Conservation (phyloP, 805 yeast species). For the Tetrapisispora pingtungensis region DNA sequence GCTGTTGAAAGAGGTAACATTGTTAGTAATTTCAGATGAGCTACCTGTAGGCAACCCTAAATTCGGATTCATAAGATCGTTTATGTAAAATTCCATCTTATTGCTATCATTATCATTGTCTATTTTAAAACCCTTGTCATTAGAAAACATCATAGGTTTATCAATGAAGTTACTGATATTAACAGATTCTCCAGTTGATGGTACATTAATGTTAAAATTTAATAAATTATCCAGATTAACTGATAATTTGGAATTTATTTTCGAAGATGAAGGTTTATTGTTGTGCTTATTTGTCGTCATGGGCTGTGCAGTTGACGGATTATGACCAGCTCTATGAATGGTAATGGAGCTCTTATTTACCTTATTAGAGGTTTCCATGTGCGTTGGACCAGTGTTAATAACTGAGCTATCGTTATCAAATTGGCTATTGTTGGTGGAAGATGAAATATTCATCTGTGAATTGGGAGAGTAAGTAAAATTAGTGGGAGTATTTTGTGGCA, state of each 20-base stretch:
- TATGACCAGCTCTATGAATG: not conserved
- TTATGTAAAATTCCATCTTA: slow-evolving; percentile 15
- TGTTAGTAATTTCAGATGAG: not conserved
- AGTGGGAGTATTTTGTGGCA: slow-evolving; percentile 4
- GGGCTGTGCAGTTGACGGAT: too few relatives aligned
- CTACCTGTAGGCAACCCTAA: not conserved
- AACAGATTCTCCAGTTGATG: not conserved
- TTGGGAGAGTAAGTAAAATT: slow-evolving; percentile 3
- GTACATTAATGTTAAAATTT: not conserved
- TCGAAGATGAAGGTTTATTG: not conserved
- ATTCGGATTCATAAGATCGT: slow-evolving; percentile 9
- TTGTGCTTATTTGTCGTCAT: not conserved
- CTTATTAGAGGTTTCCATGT: not conserved
- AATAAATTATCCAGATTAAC: slow-evolving; percentile 7
- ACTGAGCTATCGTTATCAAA: not conserved
- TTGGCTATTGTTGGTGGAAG: not conserved
- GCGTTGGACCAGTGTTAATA: not conserved
- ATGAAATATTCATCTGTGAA: not conserved
- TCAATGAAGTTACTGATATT: slow-evolving; percentile 27
- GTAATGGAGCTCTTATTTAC: not conserved
- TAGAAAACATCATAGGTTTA: slow-evolving; percentile 18
- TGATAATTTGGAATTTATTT: slow-evolving; percentile 4
- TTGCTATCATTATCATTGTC: not conserved
- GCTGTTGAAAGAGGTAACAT: not conserved
- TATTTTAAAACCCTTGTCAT: not conserved